Evolutionary conservation across 1,139 yeast species (phyloP), one percentile per base, ranked within the genome.

Genomic region (Suhomyces bokatorum): DNA sequence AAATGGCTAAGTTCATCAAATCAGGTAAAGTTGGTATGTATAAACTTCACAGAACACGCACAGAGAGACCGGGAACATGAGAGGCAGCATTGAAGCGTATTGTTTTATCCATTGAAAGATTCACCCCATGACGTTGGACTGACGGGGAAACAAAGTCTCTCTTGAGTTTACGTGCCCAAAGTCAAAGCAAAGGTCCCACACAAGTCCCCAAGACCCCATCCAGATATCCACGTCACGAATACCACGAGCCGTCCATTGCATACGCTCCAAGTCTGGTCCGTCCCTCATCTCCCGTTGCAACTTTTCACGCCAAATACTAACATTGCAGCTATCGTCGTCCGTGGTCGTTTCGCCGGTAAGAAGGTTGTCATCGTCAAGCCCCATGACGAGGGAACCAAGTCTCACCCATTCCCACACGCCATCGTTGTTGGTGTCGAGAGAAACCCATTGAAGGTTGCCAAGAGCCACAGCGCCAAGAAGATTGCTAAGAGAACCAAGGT

Each of bases 291-390:
- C 24, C 24, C 24, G 2, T 6, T 20, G 8, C 24, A 20, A 20
- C 24, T 20, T 20, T 20, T 20, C 24, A 20, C 2, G 3, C 15
- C 17, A 8, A 6, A 29, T 70, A 69, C 73, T 69, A 73, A 73
- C 78, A 50, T 46, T 50, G 50, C 70, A 87, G 98, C 99, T 81
- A 91, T 93, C 80, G 91, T 93, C 76, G 96, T 93, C 78, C 95
- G 98, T 79, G 99, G 99, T 74, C 95, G 99, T 83, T 93, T 84
- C 88, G 99, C 99, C 76, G 99, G 99, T 84, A 93, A 91, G 89
- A 95, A 95, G 87, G 99, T 95, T 63, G 99, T 95, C 75, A 90
- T 95, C 75, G 93, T 95, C 74, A 90, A 89, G 80, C 95, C 97
- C 66, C 95, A 88, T 76, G 99, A 95, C 73, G 98, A 93, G 70